Conservation (phyloP, 2,329 filamentous ascomycete genomes). For the Hortaea sp. region DNA sequence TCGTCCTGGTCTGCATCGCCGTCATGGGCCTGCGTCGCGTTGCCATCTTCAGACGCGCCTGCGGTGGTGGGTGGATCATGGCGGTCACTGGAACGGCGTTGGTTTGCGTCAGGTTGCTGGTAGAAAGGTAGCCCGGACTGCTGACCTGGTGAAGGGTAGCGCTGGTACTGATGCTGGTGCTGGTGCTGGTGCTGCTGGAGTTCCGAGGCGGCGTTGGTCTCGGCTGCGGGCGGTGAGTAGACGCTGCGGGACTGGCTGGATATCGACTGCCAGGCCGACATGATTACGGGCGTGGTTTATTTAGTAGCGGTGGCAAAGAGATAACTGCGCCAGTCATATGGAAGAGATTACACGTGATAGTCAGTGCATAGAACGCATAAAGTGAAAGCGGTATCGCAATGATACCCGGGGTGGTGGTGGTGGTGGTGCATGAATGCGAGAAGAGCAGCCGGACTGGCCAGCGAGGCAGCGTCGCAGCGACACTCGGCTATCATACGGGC, state of each 20-base stretch:
- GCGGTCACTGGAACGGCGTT: not conserved
- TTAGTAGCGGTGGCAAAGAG: too few relatives aligned
- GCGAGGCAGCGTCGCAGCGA: not conserved
- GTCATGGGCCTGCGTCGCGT: not conserved
- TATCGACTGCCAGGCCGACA: not conserved
- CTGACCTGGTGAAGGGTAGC: slow-evolving; percentile 1
- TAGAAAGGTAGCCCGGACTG: not conserved
- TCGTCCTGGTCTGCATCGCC: not conserved
- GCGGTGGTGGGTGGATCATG: not conserved
- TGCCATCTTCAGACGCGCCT: not conserved
- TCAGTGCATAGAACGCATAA: not conserved
- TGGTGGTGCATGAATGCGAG: not conserved
- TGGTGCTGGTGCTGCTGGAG: too few relatives aligned
- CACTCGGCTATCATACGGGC: not conserved
- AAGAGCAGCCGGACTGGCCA: not conserved
- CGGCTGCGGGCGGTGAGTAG: not conserved
- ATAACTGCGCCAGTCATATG: too few relatives aligned
- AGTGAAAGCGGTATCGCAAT: not conserved
- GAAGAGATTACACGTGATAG: not conserved
- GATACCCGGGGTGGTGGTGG: not conserved
- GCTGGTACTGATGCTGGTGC: not conserved
- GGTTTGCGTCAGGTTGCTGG: not conserved
- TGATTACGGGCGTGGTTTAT: not conserved
- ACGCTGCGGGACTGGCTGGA: not conserved
- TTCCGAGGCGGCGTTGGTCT: not conserved